These are phyloP conservation scores for Chytriomyces confervae DNA, from an alignment of 192 early-diverging fungal genomes.

Conservation along the genomic window DNA sequence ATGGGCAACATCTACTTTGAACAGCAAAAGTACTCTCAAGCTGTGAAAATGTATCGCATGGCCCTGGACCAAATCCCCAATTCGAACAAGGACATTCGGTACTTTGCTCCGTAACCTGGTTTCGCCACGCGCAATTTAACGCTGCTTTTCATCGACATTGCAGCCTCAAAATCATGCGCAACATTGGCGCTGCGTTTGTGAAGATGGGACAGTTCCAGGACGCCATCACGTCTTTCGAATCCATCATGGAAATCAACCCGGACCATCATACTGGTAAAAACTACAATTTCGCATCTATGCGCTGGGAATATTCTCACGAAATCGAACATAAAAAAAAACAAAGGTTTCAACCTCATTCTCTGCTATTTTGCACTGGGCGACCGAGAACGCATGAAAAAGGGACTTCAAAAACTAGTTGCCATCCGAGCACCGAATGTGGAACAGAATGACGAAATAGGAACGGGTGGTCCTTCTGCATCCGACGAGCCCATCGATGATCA, in stretches of 20 bases:
- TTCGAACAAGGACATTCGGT: slow-evolving; percentile 61
- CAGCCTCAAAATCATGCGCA: slow-evolving; percentile 64
- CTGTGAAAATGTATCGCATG: slow-evolving; percentile 72
- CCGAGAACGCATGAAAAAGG: slow-evolving; percentile 59
- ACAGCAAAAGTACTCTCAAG: slow-evolving; percentile 63
- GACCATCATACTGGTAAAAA: slow-evolving; percentile 57
- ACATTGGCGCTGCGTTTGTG: slow-evolving; percentile 65
- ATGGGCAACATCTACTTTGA: slow-evolving; percentile 72
- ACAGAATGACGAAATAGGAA: slow-evolving; percentile 53
- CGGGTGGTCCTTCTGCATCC: slow-evolving; percentile 10
- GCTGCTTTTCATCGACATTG: not conserved
- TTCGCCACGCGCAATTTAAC: slow-evolving; percentile 2
- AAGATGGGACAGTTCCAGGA: slow-evolving; percentile 65
- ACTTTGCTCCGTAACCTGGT: not conserved
- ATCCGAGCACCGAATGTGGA: slow-evolving; percentile 51
- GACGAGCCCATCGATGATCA: slow-evolving; percentile 64
- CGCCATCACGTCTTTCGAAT: slow-evolving; percentile 66
- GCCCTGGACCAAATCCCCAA: slow-evolving; percentile 67
- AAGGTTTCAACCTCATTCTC: slow-evolving; percentile 65
- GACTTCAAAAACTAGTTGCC: slow-evolving; percentile 56
- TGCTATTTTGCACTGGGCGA: slow-evolving; percentile 70
- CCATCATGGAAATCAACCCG: slow-evolving; percentile 62
- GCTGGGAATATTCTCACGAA: not conserved
- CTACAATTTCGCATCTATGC: not conserved
- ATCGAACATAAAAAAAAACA: not conserved